Evolutionary conservation across 768 basidiomycete genomes (phyloP), one percentile per base, ranked within the genome.

Genomic region (Mycena latifolia): DNA sequence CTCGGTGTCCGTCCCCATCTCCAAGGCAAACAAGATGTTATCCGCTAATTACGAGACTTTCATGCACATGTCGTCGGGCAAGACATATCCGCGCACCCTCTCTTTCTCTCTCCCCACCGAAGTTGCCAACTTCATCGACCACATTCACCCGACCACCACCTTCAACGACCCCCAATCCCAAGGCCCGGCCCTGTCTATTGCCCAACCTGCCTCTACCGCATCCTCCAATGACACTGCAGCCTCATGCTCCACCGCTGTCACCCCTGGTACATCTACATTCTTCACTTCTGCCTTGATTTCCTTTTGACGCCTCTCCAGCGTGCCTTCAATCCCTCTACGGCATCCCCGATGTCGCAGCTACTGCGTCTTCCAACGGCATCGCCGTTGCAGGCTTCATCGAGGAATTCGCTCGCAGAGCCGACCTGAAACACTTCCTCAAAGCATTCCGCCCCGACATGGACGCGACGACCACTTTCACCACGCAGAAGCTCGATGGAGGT

Each of bases 71-170:
- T 67, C 66, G 1, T 73, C 74, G 41, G 78, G 79, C 39, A 67
- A 54, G 56, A 55, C 71, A 31, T 67, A 70, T 27, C 66, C 81
- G 37, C 76, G 80, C 50, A 81, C 81, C 0, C 75, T 81, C 24
- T 62, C 71, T n/a, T 81, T 79, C 70, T 81, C 80, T 14, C 68
- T 82, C 35, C 81, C 81, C 5, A 37, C 67, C 12, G 72, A 74
- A 27, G 72, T 82, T 10, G 61, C 72, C 41, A 68, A 65, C 5
- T 73, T 77, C 48, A 62, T 82, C 52, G 63, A 74, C 22, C 35
- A 76, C 17, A 71, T 82, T 33, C 77, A 83, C 22, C 85, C 85
- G 15, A 66, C 72, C 27, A 59, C 59, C 31, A 60, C 69, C 35
- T 73, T 82, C 70, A 77, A 77, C 37, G 65, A 50, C 54, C 59